phyloP scores from a whole-genome alignment of 2,329 filamentous ascomycete species.

The Xylariomycetidae sp. region DNA sequence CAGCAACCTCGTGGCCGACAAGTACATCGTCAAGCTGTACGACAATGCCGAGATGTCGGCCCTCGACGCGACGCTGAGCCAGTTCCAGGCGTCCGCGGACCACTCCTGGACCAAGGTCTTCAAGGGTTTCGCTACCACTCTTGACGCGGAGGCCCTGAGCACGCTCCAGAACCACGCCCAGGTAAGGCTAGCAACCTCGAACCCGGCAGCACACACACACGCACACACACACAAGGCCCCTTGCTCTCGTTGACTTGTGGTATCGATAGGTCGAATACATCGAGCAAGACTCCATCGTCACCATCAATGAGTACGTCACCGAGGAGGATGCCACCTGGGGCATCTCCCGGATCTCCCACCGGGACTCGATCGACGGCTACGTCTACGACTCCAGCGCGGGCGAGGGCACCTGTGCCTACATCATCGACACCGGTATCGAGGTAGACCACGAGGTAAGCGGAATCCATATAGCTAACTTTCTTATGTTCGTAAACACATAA shows the following conservation, averaged over 20 bases:
- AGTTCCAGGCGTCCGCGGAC: slow-evolving; percentile 4
- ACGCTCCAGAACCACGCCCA: slow-evolving; percentile 3
- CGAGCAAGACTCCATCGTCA: slow-evolving; percentile 13
- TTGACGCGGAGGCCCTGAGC: slow-evolving; percentile 2
- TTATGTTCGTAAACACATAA: too few species aligned
- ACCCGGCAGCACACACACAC: neutral
- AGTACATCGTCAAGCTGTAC: slow-evolving; percentile 10
- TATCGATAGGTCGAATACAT: slow-evolving; percentile 10
- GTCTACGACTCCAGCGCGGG: slow-evolving; percentile 18
- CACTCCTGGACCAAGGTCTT: slow-evolving; percentile 5
- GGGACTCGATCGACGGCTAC: slow-evolving; percentile 10
- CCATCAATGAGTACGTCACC: slow-evolving; percentile 14
- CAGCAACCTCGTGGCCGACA: slow-evolving; percentile 11
- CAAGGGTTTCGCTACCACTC: slow-evolving; percentile 6
- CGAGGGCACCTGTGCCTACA: slow-evolving; percentile 30
- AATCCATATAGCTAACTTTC: too few species aligned
- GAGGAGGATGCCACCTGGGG: slow-evolving; percentile 24
- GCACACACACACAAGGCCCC: neutral
- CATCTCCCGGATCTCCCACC: slow-evolving; percentile 21
- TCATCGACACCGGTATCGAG: slow-evolving; percentile 40
- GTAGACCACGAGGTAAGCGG: too few species aligned
- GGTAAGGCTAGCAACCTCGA: slow-evolving; percentile 1
- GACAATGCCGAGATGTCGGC: slow-evolving; percentile 2
- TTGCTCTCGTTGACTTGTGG: too few species aligned
- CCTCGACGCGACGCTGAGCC: slow-evolving; percentile 1